Base-by-base conservation (phyloP, 2,329 filamentous ascomycete genomes). In the Dactylellina drechsleri region DNA sequence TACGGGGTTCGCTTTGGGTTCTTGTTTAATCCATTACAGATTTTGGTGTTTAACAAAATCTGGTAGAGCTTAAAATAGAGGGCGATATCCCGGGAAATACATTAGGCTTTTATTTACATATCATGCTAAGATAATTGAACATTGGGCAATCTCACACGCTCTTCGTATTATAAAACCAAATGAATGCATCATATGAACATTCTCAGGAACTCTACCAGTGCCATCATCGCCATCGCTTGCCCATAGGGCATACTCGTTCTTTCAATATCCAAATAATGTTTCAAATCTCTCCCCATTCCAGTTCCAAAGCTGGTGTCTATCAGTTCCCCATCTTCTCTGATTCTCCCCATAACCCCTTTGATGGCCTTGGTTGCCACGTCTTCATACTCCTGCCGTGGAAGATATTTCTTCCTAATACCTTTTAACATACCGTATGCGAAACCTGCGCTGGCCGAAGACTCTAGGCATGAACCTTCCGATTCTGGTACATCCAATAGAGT, bases 141-240 rank as follows among this genome's bases (percentile, higher is more conserved):
- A 36, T 7, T 3, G 6, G 6, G 31, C 31, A 10, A 36, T 36
- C 31, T 10, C 1, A 36, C 2, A 36, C 31, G 31, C 10, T 36
- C 10, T 36, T 36, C 31, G 10, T 36, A 36, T 36, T 36, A 36
- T 36, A 36, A 2, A 36, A 10, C 31, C 6, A 8, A 36, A 36
- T 10, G 10, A 36, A 36, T 1, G 28, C 10, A 1, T 52, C 82
- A 86, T 43, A 86, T 82, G 75, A 86, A 90, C 36, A 85, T 85
- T 56, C 90, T 85, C 81, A 91, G 80, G 78, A 90, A 91, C 82
- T 94, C 91, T 0, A 90, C 90, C 77, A 93, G 81, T 0, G 90
- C 89, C 89, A 93, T 92, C 77, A 93, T 92, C 0, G 90, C 91
- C 91, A 93, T 93, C 0, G 91, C 90, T 81, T 93, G 91, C 0